Conservation (phyloP, 2,329 filamentous ascomycete genomes). For the Orbilia javanica region DNA sequence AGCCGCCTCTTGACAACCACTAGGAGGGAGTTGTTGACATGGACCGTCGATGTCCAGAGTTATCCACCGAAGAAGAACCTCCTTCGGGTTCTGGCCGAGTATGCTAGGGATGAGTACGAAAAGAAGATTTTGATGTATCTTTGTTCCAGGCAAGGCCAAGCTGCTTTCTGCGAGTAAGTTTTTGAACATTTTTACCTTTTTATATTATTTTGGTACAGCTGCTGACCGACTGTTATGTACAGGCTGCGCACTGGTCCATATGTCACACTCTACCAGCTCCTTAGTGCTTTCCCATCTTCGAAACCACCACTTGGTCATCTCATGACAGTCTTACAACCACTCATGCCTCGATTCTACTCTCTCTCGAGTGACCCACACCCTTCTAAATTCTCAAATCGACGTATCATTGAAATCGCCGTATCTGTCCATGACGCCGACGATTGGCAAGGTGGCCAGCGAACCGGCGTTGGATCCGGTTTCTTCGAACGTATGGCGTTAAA, state of each 20-base stretch:
- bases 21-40: constrained; percentile 89
- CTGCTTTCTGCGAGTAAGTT: constrained; percentile 83
- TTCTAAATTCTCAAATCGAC: constrained; percentile 76
- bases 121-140: constrained; percentile 89
- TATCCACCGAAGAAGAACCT: constrained; percentile 90
- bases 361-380: constrained; percentile 95
- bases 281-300: constrained; percentile 90
- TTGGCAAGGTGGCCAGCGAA: constrained; percentile 79
- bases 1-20: constrained; percentile 89
- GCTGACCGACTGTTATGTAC: constrained; percentile 21
- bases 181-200: background rate
- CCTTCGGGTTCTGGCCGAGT: constrained; percentile 85
- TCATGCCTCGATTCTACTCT: constrained; percentile 99
- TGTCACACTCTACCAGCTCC: constrained; percentile 84
- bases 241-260: constrained; percentile 84
- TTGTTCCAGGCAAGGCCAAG: constrained; percentile 89
- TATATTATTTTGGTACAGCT: constrained; percentile 49
- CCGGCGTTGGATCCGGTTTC: constrained; percentile 91
- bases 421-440: constrained; percentile 89
- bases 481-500: constrained; percentile 81
- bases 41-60: constrained; percentile 94
- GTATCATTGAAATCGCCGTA: constrained; percentile 94
- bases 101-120: constrained; percentile 83
- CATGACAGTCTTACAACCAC: constrained; percentile 81
- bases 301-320: constrained; percentile 87